Evolutionary conservation across 495 filamentous ascomycete species (phyloP).

Genomic region (Lepraria neglecta): DNA sequence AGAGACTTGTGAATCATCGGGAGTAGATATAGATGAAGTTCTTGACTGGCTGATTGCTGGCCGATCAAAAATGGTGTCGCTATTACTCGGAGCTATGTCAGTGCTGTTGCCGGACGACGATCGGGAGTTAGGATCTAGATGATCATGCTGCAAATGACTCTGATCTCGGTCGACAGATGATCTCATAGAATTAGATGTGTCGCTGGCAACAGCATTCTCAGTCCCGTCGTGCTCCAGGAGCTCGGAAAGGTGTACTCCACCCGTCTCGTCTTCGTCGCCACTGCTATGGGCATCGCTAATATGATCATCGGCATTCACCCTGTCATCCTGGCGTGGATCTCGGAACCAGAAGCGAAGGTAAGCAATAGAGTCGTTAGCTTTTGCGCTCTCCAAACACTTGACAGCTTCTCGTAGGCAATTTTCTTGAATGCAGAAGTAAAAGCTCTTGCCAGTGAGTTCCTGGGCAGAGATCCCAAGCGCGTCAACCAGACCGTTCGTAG

Average conservation of each 20-base stretch:
- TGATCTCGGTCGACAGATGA: constrained; percentile 23
- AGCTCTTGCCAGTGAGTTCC: constrained; percentile 62
- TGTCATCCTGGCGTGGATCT: constrained; percentile 56
- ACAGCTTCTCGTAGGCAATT: constrained; percentile 71
- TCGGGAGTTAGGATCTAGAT: constrained; percentile 26
- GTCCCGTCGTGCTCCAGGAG: constrained; percentile 26
- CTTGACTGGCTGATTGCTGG: constrained; percentile 32
- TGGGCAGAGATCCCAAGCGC: constrained; percentile 65
- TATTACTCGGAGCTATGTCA: constrained; percentile 29
- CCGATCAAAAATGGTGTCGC: constrained; percentile 39
- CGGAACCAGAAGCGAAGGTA: constrained; percentile 87
- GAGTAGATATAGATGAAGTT: constrained; percentile 33
- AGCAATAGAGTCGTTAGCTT: constrained; percentile 89
- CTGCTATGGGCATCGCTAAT: constrained; percentile 36
- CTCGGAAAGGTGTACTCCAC: constrained; percentile 33
- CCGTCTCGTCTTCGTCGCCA: constrained; percentile 34
- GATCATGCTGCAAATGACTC: not conserved
- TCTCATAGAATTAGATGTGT: constrained; percentile 23
- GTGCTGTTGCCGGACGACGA: constrained; percentile 34
- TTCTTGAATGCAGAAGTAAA: constrained; percentile 75
- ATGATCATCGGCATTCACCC: constrained; percentile 24
- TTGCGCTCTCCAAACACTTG: constrained; percentile 72
- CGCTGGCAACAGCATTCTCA: constrained; percentile 23
- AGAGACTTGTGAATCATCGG: constrained; percentile 17
- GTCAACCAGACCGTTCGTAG: constrained; percentile 64